phyloP scores from a whole-genome alignment of 805 yeast genomes.

The Nakazawaea populi region DNA sequence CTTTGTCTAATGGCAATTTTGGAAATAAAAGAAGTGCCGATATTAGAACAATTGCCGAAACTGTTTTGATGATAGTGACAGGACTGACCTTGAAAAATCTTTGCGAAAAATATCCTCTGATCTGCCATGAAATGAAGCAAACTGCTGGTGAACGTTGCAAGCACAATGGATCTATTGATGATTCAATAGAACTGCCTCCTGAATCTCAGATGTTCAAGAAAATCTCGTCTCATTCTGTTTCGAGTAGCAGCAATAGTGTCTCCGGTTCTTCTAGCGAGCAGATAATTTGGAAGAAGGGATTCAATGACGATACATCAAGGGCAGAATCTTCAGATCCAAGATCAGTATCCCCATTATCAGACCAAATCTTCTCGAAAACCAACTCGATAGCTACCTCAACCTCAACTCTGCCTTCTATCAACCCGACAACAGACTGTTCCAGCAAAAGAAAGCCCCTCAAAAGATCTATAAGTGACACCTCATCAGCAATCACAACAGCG shows the following conservation, averaged over 20 bases:
- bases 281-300: neutral
- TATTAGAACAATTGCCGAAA: slow-evolving; percentile 53
- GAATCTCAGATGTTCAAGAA: neutral
- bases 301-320: neutral
- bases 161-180: slow-evolving; percentile 20
- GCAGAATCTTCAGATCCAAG: neutral
- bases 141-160: slow-evolving; percentile 51
- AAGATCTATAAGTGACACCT: neutral
- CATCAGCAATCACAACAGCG: neutral
- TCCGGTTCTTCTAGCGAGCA: neutral
- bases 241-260: neutral
- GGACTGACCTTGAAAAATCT: slow-evolving; percentile 49
- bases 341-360: slow-evolving; percentile 3
- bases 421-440: no score
- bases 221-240: slow-evolving; percentile 12
- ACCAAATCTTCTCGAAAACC: neutral
- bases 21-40: slow-evolving; percentile 46
- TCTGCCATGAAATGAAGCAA: slow-evolving; percentile 51
- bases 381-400: neutral
- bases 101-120: slow-evolving; percentile 50
- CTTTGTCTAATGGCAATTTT: slow-evolving; percentile 26
- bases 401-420: neutral
- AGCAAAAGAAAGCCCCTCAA: neutral
- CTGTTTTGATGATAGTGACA: slow-evolving; percentile 55
- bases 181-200: neutral